These are phyloP conservation scores for Botrytis porri DNA, from an alignment of 2,329 filamentous ascomycete genomes.

Conservation along the genomic window DNA sequence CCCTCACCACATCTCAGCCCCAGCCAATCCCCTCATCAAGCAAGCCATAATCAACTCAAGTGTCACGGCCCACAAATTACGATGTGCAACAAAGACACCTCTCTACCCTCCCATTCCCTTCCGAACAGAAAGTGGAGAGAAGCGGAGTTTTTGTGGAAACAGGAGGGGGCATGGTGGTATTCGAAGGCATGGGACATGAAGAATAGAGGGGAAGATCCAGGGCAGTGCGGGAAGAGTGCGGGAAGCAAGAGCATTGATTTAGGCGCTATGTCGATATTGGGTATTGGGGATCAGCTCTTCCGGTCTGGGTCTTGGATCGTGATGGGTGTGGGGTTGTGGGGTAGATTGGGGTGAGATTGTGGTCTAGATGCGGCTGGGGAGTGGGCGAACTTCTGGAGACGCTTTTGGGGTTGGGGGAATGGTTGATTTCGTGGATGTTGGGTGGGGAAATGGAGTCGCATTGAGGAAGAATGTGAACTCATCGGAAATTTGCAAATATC, in stretches of 20 bases:
- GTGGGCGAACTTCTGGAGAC: background rate
- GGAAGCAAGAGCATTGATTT: background rate
- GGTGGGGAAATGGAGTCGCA: background rate
- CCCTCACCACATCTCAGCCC: background rate
- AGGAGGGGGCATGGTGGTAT: background rate
- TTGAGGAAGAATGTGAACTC: background rate
- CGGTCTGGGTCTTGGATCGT: background rate
- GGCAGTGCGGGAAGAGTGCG: background rate
- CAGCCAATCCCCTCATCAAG: background rate
- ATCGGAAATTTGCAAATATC: background rate
- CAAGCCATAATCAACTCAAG: background rate
- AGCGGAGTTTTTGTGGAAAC: constrained; percentile 11
- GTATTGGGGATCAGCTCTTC: background rate
- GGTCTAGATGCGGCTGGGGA: background rate
- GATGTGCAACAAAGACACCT: constrained; percentile 5
- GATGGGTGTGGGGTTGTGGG: constrained; percentile 11
- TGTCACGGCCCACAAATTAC: constrained; percentile 13
- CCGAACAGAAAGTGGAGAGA: constrained; percentile 1
- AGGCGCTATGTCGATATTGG: no score
- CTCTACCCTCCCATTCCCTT: background rate
- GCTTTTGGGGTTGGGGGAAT: background rate
- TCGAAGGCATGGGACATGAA: background rate
- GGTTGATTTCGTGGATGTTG: background rate
- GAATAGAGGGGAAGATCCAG: background rate
- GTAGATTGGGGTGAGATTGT: background rate